Percentiles rank a stretch among this genome's conserved stretches.
phyloP scores from a whole-genome alignment of 1,284 basidiomycete species.

The Peniophora sp. region DNA sequence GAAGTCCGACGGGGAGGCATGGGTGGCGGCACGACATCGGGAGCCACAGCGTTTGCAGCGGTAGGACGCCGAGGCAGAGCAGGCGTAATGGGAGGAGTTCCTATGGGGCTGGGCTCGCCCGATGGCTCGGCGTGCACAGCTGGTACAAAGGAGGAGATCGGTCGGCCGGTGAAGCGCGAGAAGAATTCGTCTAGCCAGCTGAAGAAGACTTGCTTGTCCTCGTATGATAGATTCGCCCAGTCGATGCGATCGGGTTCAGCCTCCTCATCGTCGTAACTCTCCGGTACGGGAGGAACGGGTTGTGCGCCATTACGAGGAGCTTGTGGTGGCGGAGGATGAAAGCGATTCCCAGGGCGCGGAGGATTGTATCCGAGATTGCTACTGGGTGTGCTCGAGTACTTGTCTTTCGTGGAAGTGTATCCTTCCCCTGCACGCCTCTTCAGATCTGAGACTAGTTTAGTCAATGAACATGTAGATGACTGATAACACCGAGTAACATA shows the following conservation, averaged over 20 bases:
- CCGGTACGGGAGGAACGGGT: too few species aligned
- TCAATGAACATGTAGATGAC: not conserved
- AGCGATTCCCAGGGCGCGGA: not conserved
- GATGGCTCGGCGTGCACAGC: constrained; percentile 1
- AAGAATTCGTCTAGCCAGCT: constrained; percentile 75
- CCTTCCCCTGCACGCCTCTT: not conserved
- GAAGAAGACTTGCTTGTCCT: constrained; percentile 70
- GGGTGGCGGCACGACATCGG: not conserved
- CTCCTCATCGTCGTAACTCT: not conserved
- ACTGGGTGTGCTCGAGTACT: not conserved
- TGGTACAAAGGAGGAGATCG: constrained; percentile 4
- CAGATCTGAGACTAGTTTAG: not conserved
- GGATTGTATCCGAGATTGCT: not conserved
- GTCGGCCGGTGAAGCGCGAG: constrained; percentile 28
- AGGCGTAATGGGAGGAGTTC: not conserved
- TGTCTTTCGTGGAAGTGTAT: not conserved
- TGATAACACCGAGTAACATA: not conserved
- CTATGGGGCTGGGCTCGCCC: too few species aligned
- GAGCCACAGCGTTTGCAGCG: not conserved
- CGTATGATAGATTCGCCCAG: constrained; percentile 55
- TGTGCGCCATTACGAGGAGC: not conserved
- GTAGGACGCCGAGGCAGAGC: not conserved
- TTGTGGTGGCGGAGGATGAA: not conserved
- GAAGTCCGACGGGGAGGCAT: not conserved
- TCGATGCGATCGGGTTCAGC: constrained; percentile 41